Percentiles rank a stretch among this genome's conserved stretches.
Evolutionary conservation across 2,329 filamentous ascomycete species (phyloP).

Genomic region (Nemania abortiva): DNA sequence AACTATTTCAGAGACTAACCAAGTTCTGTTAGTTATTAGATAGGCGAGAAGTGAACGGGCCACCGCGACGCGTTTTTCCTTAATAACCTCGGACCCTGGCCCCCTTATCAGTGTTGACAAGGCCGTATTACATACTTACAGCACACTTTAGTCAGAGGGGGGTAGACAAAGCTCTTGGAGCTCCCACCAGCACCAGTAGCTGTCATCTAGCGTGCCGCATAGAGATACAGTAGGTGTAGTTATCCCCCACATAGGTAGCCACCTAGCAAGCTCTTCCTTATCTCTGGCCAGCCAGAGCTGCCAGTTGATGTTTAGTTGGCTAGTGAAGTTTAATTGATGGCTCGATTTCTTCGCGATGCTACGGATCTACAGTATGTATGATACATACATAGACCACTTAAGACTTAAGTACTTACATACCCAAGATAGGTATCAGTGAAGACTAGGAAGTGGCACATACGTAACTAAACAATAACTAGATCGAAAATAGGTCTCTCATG

Average conservation of each 20-base stretch:
- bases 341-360: slow-evolving; percentile 8
- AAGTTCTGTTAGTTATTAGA: no score
- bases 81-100: no score
- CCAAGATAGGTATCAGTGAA: no score
- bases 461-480: no score
- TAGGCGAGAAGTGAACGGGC: background rate
- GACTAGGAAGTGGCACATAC: background rate
- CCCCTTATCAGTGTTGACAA: slow-evolving; percentile 35
- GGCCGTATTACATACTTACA: slow-evolving; percentile 36
- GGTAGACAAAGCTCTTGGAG: slow-evolving; percentile 12
- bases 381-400: no score
- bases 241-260: slow-evolving; percentile 16
- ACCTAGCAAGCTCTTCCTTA: slow-evolving; percentile 28
- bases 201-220: slow-evolving; percentile 19
- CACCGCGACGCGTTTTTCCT: slow-evolving; percentile 20
- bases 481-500: no score
- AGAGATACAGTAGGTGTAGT: no score
- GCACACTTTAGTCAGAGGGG: slow-evolving; percentile 5
- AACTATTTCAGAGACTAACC: no score
- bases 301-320: background rate
- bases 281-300: slow-evolving; percentile 32
- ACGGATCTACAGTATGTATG: no score
- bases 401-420: no score
- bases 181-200: background rate
- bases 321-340: slow-evolving; percentile 13